Evolutionary conservation across 129 eudicot species (phyloP).

Genomic region (Silybum marianum): DNA sequence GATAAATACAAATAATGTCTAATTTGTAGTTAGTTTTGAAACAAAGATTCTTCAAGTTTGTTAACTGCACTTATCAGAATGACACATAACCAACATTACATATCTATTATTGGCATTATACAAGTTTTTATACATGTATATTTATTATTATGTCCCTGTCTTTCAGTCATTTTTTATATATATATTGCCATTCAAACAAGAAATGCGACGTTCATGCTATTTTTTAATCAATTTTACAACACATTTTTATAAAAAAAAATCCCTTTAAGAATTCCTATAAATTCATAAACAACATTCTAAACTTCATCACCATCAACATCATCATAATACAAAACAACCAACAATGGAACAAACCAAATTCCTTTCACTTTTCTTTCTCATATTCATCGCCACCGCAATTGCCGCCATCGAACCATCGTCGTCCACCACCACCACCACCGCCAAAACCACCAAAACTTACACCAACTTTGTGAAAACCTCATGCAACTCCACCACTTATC

Average conservation of each 20-base stretch:
- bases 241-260: not conserved
- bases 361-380: constrained; percentile 14
- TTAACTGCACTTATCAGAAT: not conserved
- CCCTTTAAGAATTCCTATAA: constrained; percentile 2
- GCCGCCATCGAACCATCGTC: not conserved
- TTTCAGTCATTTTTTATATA: too few species aligned
- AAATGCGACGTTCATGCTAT: not conserved
- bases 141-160: too few species aligned
- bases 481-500: constrained; percentile 60
- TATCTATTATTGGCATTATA: not conserved
- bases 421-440: constrained; percentile 14
- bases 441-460: constrained; percentile 13
- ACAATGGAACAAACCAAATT: constrained; percentile 15
- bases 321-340: not conserved
- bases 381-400: constrained; percentile 6
- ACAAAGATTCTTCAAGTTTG: not conserved
- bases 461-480: constrained; percentile 43
- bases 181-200: not conserved
- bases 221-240: not conserved
- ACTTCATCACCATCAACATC: not conserved
- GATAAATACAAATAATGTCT: not conserved
- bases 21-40: not conserved
- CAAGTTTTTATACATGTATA: not conserved
- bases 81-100: not conserved
- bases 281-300: not conserved